These are phyloP conservation scores for Oenanthe javanica DNA, from an alignment of 140 eudicot genomes.

Conservation along the genomic window DNA sequence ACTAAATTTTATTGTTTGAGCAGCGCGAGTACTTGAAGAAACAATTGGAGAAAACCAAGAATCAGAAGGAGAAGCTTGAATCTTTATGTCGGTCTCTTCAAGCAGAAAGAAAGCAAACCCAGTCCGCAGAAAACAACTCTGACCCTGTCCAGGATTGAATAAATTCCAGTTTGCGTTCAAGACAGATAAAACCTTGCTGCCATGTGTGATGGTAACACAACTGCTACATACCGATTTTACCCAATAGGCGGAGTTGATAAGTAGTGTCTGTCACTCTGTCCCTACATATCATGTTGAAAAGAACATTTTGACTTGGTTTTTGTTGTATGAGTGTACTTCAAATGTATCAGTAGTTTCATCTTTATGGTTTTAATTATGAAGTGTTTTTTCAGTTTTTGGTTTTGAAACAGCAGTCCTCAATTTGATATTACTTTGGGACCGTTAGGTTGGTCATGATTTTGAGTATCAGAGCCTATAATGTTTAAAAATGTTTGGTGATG, in stretches of 20 bases:
- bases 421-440: neutral
- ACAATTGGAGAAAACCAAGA: slow-evolving; percentile 75
- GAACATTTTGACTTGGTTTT: neutral
- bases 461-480: neutral
- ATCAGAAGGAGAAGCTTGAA: slow-evolving; percentile 85
- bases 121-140: slow-evolving; percentile 25
- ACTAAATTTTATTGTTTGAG: slow-evolving; percentile 13
- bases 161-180: neutral
- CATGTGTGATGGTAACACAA: neutral
- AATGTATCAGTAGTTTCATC: neutral
- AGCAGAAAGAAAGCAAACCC: slow-evolving; percentile 76
- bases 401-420: neutral
- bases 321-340: neutral
- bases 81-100: slow-evolving; percentile 83
- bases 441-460: neutral
- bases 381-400: neutral
- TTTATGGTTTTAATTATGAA: neutral
- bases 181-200: neutral
- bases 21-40: slow-evolving; percentile 90
- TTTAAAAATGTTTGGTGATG: neutral
- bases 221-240: neutral
- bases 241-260: neutral
- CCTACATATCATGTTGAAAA: neutral
- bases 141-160: slow-evolving; percentile 33
- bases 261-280: neutral